Conservation (phyloP, 768 basidiomycete species). For the Russula brevipes region DNA sequence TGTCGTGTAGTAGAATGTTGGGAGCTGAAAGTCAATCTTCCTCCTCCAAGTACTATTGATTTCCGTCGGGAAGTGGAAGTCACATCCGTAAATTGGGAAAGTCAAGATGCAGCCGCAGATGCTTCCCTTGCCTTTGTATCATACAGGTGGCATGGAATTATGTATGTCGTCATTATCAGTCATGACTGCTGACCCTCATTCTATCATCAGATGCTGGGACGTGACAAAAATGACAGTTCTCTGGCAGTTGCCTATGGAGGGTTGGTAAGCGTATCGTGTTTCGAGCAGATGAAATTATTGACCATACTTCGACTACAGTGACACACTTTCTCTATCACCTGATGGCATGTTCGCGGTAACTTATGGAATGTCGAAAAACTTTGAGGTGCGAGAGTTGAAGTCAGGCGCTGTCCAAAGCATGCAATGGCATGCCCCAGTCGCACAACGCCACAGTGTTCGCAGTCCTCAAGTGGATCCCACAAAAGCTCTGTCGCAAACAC, state of each 20-base stretch:
- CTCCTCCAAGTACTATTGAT: background rate
- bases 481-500: background rate
- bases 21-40: background rate
- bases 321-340: background rate
- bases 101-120: background rate
- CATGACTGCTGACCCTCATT: background rate
- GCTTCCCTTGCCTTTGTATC: background rate
- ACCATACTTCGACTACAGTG: background rate
- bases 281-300: background rate
- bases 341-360: background rate
- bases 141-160: background rate
- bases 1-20: background rate
- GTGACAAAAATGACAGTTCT: background rate
- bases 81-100: background rate
- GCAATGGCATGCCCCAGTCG: background rate
- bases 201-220: background rate
- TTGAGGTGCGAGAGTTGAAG: background rate
- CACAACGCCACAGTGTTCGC: too few species aligned
- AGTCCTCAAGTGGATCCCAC: too few species aligned
- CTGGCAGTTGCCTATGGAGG: background rate
- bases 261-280: background rate
- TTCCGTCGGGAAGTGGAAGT: background rate
- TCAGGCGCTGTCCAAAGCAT: background rate
- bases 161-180: background rate
- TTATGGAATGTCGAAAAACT: background rate